Percentiles rank a stretch among this genome's conserved stretches.
Evolutionary conservation across 1,284 basidiomycete species (phyloP).

Genomic region (Leccinum variabile): DNA sequence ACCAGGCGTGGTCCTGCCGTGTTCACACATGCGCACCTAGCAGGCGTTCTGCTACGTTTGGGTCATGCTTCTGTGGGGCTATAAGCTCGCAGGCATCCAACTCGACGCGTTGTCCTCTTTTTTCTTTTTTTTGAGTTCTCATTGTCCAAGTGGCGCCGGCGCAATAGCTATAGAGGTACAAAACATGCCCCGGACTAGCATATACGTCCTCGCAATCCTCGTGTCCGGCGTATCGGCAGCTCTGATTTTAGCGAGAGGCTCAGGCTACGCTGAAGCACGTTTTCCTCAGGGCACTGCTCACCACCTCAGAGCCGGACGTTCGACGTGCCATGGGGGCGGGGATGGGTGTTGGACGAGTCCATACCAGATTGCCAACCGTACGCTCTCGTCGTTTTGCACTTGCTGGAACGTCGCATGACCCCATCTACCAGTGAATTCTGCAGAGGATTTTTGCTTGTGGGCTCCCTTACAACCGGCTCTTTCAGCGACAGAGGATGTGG

Average conservation of each 20-base stretch:
- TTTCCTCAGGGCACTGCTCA: constrained; percentile 23
- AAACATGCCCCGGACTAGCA: constrained; percentile 20
- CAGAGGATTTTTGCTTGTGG: constrained; percentile 60
- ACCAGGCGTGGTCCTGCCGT: constrained; percentile 20
- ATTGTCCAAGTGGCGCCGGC: constrained; percentile 8
- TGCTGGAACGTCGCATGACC: constrained; percentile 3
- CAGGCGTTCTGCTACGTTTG: constrained; percentile 25
- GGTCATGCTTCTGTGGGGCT: constrained; percentile 21
- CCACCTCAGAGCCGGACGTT: constrained; percentile 59
- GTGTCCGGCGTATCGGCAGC: constrained; percentile 24
- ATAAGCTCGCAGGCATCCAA: constrained; percentile 21
- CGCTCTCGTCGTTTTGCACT: constrained; percentile 21
- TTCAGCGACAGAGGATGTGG: constrained; percentile 55
- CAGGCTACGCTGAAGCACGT: constrained; percentile 42
- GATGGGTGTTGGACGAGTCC: constrained; percentile 62
- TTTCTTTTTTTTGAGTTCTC: constrained; percentile 10
- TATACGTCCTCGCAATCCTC: constrained; percentile 24
- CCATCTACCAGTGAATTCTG: constrained; percentile 51
- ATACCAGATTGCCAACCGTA: constrained; percentile 69
- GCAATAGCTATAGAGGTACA: constrained; percentile 8
- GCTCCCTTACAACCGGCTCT: constrained; percentile 58
- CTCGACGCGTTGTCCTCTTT: constrained; percentile 10
- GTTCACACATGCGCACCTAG: constrained; percentile 20
- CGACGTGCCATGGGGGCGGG: constrained; percentile 46
- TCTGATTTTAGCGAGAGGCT: constrained; percentile 26